These are phyloP conservation scores for Pezicula neosporulosa DNA, from an alignment of 2,329 filamentous ascomycete genomes.

Conservation along the genomic window DNA sequence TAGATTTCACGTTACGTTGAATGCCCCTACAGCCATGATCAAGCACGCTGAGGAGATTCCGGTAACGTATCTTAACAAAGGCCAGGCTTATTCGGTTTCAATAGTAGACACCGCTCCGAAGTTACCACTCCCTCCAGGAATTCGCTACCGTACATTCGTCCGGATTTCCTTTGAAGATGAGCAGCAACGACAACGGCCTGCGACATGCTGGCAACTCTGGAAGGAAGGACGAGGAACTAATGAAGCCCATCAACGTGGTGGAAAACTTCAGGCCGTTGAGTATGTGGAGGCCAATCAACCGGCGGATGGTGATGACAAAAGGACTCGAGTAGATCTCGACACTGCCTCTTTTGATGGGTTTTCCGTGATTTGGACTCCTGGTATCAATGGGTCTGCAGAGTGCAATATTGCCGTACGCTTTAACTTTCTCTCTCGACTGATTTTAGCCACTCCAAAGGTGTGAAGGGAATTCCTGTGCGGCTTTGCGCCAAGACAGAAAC, in stretches of 20 bases:
- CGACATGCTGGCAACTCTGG: conserved; percentile 86
- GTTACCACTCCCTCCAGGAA: conserved; percentile 53
- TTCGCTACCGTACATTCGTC: conserved; percentile 83
- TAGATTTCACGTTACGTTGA: conserved; percentile 84
- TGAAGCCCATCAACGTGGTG: conserved; percentile 90
- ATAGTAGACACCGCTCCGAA: conserved; percentile 73
- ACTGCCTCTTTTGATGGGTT: conserved; percentile 89
- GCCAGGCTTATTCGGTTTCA: conserved; percentile 86
- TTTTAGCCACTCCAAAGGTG: conserved; percentile 97
- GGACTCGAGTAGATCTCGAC: conserved; percentile 67
- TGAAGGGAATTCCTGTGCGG: conserved; percentile 93
- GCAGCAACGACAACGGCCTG: conserved; percentile 80
- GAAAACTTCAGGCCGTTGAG: conserved; percentile 91
- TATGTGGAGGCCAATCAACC: conserved; percentile 70
- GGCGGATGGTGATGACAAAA: conserved; percentile 59
- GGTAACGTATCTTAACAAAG: conserved; percentile 97
- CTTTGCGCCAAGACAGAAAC: conserved; percentile 87
- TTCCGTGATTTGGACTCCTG: conserved; percentile 83
- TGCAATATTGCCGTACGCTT: conserved; percentile 90
- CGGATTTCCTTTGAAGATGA: conserved; percentile 98
- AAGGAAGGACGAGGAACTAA: conserved; percentile 95
- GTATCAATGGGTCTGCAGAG: conserved; percentile 64
- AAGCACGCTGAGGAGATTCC: conserved; percentile 87
- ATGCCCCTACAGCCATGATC: conserved; percentile 95
- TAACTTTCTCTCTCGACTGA: conserved; percentile 98